A percentile compares a stretch with the other conserved stretches of the same genome.
Conservation (phyloP, 805 yeast species). For the Maudiozyma serrabonitensis region DNA sequence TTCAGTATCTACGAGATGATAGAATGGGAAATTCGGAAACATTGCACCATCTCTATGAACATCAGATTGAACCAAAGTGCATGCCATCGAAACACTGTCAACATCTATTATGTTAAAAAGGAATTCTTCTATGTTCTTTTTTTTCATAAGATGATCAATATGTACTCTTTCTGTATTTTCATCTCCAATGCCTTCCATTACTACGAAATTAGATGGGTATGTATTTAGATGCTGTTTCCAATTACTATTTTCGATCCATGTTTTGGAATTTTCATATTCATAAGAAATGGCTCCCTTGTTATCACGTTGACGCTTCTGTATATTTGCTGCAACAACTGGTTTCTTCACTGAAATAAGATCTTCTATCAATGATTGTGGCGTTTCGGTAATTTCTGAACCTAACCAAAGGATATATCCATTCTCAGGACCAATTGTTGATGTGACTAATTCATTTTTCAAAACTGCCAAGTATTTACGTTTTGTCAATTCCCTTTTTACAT, state of each 20-base stretch:
- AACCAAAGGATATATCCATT: conserved; percentile 94
- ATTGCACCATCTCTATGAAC: conserved; percentile 97
- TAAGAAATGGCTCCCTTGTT: conserved; percentile 53
- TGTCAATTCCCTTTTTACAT: conserved; percentile 70
- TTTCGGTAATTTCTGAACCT: conserved; percentile 80
- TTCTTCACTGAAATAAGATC: conserved; percentile 73
- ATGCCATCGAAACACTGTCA: conserved; percentile 96
- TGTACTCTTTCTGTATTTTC: conserved; percentile 82
- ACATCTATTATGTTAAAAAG: conserved; percentile 57
- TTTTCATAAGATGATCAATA: conserved; percentile 54
- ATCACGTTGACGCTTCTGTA: conserved; percentile 50
- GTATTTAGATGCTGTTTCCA: conserved; percentile 59
- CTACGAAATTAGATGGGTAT: conserved; percentile 72
- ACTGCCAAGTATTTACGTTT: conserved; percentile 85
- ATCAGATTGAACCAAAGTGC: conserved; percentile 83
- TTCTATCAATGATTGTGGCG: conserved; percentile 73
- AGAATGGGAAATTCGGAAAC: conserved; percentile 96
- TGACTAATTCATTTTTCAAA: conserved; percentile 78
- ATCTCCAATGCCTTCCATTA: conserved; percentile 84
- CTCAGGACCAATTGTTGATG: conserved; percentile 73
- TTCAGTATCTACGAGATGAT: conserved; percentile 88
- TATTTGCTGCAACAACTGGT: conserved; percentile 81
- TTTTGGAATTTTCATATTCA: conserved; percentile 64
- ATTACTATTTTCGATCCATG: conserved; percentile 77
- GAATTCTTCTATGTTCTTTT: conserved; percentile 56